Conservation (phyloP, 2,329 filamentous ascomycete genomes). For the Botryotinia globosa region DNA sequence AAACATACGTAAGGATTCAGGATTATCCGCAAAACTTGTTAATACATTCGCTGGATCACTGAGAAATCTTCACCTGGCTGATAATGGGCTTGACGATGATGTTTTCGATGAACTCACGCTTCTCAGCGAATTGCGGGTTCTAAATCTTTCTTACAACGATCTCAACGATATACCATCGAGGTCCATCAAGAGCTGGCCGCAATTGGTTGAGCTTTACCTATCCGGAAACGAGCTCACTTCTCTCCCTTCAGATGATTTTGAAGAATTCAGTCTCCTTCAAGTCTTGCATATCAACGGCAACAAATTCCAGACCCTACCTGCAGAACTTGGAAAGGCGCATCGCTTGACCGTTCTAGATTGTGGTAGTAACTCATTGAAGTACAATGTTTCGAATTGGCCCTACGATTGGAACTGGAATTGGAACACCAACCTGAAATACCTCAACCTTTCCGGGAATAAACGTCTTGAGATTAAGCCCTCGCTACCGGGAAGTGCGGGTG, state of each 20-base stretch:
- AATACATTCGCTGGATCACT: slow-evolving; percentile 88
- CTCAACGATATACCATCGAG: slow-evolving; percentile 88
- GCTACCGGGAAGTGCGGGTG: slow-evolving; percentile 70
- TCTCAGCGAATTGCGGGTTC: slow-evolving; percentile 76
- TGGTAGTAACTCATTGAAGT: slow-evolving; percentile 91
- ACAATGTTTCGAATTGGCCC: slow-evolving; percentile 98
- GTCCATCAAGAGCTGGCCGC: slow-evolving; percentile 84
- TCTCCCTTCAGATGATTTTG: slow-evolving; percentile 87
- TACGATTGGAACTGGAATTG: slow-evolving; percentile 99
- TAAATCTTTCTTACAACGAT: slow-evolving; percentile 94
- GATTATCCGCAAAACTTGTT: slow-evolving; percentile 71
- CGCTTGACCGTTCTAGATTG: slow-evolving; percentile 91
- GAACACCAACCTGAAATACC: slow-evolving; percentile 90
- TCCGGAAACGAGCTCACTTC: slow-evolving; percentile 93
- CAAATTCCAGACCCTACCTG: slow-evolving; percentile 94
- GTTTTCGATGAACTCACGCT: slow-evolving; percentile 88
- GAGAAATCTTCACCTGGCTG: slow-evolving; percentile 80
- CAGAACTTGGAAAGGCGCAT: slow-evolving; percentile 90
- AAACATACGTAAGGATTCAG: slow-evolving; percentile 80
- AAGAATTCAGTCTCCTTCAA: slow-evolving; percentile 82
- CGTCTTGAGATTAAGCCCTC: slow-evolving; percentile 83
- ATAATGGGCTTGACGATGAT: slow-evolving; percentile 92
- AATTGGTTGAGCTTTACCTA: slow-evolving; percentile 86
- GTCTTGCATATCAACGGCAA: slow-evolving; percentile 95
- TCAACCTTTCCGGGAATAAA: slow-evolving; percentile 97